Evolutionary conservation across 441 rosid species (phyloP), one percentile per base, ranked within the genome.

Genomic region (Croton laevigatus): DNA sequence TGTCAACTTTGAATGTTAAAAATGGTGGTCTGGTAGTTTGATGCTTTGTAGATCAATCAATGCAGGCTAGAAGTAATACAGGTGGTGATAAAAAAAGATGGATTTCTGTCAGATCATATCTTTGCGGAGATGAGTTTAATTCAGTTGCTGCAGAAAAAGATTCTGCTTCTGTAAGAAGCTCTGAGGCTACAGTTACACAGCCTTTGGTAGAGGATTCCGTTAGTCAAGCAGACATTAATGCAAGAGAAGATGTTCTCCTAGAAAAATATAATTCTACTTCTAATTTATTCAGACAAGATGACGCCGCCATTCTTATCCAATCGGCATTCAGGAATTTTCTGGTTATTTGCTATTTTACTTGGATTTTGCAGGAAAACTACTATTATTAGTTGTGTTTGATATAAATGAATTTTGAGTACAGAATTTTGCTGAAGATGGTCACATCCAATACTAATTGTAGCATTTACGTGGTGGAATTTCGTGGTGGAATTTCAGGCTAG

Each of bases 91-190:
- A 79, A 84, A 85, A 70, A 74, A 76, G 83, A 61, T 85, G 94
- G 97, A 78, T 82, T 77, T 72, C 79, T 0, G 91, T 91, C 48
- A 82, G 88, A 85, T 84, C 88, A 23, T 86, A 86, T 78, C 83
- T 88, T 49, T 91, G 97, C 3, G 90, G 96, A 17, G 85, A 88
- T 34, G 91, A 93, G 74, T 82, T 87, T 68, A 81, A 89, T 74
- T 93, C 95, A 36, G 89, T 89, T 38, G 80, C 76, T 6, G 97
- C 91, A 5, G 94, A 89, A 73, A 80, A 86, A 69, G 97, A 89
- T 82, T 88, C 97, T 17, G 88, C 82, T 73, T 93, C 98, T 1
- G 74, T 83, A 10, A 84, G 80, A 73, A 85, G 93, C 83, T 85
- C 86, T 0, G 94, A 83, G 51, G 79, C 86, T 52, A 78, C 83